These are phyloP conservation scores for Botrytis fabae DNA, from an alignment of 2,329 filamentous ascomycete genomes.

Conservation along the genomic window DNA sequence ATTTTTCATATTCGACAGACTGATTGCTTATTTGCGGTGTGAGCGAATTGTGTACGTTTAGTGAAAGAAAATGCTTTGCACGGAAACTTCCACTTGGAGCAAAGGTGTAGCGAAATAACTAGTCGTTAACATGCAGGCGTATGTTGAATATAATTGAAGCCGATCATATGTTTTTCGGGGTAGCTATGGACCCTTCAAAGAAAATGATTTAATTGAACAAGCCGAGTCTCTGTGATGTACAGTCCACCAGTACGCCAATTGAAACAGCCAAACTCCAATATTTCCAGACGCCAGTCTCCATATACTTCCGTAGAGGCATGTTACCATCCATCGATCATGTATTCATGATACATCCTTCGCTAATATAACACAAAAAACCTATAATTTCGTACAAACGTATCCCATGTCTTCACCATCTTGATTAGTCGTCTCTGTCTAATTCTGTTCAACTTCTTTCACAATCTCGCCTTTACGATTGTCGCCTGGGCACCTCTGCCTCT, in stretches of 20 bases:
- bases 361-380: not conserved
- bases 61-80: not conserved
- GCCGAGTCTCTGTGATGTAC: not conserved
- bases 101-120: not conserved
- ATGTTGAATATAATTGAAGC: not conserved
- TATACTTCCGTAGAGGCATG: constrained; percentile 1
- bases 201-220: not conserved
- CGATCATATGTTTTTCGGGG: not conserved
- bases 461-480: constrained; percentile 17
- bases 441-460: not conserved
- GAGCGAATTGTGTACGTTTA: not conserved
- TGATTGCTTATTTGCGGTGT: not conserved
- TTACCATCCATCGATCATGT: not conserved
- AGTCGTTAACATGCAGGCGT: not conserved
- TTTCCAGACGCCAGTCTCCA: constrained; percentile 4
- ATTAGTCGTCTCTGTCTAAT: not conserved
- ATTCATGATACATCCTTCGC: not conserved
- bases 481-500: constrained; percentile 33
- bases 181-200: not conserved
- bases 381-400: not conserved
- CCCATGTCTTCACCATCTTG: too few species aligned
- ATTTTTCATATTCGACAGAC: not conserved
- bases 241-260: not conserved
- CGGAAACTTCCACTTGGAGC: not conserved
- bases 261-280: not conserved